Evolutionary conservation across 306 rosid genomes (phyloP), one percentile per base, ranked within the genome.

Genomic region (Rosa chinensis): DNA sequence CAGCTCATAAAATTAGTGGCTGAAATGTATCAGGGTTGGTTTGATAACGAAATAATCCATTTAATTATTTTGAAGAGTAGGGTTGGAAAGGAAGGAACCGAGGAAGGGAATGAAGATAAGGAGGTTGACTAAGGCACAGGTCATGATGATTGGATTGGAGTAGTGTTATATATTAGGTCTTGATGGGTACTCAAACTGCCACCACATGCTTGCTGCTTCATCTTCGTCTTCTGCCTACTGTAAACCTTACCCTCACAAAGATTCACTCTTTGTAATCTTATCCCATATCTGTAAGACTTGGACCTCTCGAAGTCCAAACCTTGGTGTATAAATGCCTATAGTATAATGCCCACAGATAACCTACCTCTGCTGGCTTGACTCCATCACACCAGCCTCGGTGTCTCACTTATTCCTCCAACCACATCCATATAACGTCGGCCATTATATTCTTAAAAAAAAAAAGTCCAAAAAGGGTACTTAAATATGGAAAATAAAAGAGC

Each of bases 71-170:
- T 21, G 69, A 37, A 32, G 25, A 66, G 53, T 32, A 0, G 64
- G 86, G 78, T 79, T 71, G 53, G 80, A 21, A 49, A 39, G 58
- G 78, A 55, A 25, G 25, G 25, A 25, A 25, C 25, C 25, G 25
- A 56, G 71, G 0, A 61, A 59, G 12, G 52, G 39, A 16, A 42
- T 10, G 64, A 70, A 35, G 88, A 89, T 81, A 90, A 89, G 93
- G 75, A 83, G 84, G 88, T 86, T 84, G 93, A 90, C 92, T 74
- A 59, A 45, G 78, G n/a, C 23, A 77, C 85, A 21, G 73, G 68
- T 80, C 83, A 92, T 78, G 75, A 66, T 77, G 70, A 25, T 56
- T 56, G 74, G 72, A 86, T 74, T 23, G 10, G 21, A 12, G 49
- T 13, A 6, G 67, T 64, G 45, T 37, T 37, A 4, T 6, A 66